phyloP scores from a whole-genome alignment of 768 basidiomycete genomes.

The Rickenella mellea region DNA sequence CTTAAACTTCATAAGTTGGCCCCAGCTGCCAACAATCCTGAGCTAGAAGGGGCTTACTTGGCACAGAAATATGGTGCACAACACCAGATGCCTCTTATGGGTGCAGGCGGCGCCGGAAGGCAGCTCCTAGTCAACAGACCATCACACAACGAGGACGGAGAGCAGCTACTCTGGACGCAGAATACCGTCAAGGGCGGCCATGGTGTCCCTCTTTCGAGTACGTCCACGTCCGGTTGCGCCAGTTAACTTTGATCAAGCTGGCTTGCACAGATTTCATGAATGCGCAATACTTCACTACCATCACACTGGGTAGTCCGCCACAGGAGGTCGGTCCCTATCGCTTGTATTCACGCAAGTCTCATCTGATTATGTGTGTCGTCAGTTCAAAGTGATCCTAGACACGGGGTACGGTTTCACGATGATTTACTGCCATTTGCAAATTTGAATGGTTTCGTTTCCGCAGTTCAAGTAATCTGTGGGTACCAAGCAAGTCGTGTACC shows the following conservation, averaged over 20 bases:
- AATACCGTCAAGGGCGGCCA: slow-evolving; percentile 55
- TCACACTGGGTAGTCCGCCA: slow-evolving; percentile 72
- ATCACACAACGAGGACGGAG: slow-evolving; percentile 29
- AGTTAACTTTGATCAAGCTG: slow-evolving; percentile 4
- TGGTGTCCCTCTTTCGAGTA: slow-evolving; percentile 81
- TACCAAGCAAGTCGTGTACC: slow-evolving; percentile 71
- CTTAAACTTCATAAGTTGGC: slow-evolving; percentile 86
- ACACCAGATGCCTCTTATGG: slow-evolving; percentile 54
- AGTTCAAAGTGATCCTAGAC: slow-evolving; percentile 94
- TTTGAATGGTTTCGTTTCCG: slow-evolving; percentile 1
- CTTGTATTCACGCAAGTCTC: background rate
- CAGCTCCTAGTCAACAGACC: slow-evolving; percentile 34
- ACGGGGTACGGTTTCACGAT: too few relatives aligned
- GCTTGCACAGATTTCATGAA: slow-evolving; percentile 80
- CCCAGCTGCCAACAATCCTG: slow-evolving; percentile 46
- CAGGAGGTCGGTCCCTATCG: slow-evolving; percentile 47
- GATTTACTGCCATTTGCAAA: background rate
- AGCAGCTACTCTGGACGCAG: slow-evolving; percentile 76
- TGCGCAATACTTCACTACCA: slow-evolving; percentile 93
- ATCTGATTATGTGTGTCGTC: slow-evolving; percentile 5
- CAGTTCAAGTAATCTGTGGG: slow-evolving; percentile 91
- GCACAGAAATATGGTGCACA: slow-evolving; percentile 87
- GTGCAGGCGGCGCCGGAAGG: slow-evolving; percentile 67
- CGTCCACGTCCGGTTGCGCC: slow-evolving; percentile 16
- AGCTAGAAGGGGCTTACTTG: slow-evolving; percentile 74